Percentiles rank a stretch among this genome's conserved stretches.
Conservation (phyloP, 176 grass and related monocot species). For the Guadua angustifolia region DNA sequence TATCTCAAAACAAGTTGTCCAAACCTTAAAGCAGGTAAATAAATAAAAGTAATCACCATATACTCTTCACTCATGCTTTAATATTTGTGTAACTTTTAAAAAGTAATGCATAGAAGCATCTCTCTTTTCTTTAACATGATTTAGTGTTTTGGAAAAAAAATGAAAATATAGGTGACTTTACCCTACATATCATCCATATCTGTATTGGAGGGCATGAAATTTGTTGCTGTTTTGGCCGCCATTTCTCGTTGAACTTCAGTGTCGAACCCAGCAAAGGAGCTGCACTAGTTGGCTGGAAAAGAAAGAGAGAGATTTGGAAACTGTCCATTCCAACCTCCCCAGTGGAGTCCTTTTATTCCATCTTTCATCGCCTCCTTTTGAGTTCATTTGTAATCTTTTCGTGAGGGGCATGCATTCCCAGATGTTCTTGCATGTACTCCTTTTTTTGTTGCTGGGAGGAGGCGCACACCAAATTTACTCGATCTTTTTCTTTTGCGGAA, state of each 20-base stretch:
- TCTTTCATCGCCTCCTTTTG: background rate
- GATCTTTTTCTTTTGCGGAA: background rate
- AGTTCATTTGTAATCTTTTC: background rate
- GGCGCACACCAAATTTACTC: background rate
- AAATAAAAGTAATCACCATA: no score
- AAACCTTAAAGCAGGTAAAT: no score
- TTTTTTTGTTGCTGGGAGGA: conserved; percentile 20
- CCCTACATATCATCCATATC: no score
- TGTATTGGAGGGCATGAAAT: background rate
- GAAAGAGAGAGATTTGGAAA: background rate
- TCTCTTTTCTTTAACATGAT: background rate
- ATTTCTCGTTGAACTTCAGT: background rate
- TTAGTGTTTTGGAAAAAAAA: background rate
- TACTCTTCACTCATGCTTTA: no score
- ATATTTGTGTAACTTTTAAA: no score
- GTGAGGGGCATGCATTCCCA: background rate
- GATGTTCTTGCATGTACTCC: background rate
- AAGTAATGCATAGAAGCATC: no score
- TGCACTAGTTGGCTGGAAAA: background rate
- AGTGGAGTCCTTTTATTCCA: conserved; percentile 12
- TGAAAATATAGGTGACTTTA: background rate
- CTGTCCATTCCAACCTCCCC: background rate
- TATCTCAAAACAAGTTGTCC: no score
- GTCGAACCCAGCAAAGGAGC: background rate
- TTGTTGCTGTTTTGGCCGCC: background rate